Percentiles rank a stretch among this genome's conserved stretches.
phyloP scores from a whole-genome alignment of 768 basidiomycete genomes.

The Tulasnella sp. region DNA sequence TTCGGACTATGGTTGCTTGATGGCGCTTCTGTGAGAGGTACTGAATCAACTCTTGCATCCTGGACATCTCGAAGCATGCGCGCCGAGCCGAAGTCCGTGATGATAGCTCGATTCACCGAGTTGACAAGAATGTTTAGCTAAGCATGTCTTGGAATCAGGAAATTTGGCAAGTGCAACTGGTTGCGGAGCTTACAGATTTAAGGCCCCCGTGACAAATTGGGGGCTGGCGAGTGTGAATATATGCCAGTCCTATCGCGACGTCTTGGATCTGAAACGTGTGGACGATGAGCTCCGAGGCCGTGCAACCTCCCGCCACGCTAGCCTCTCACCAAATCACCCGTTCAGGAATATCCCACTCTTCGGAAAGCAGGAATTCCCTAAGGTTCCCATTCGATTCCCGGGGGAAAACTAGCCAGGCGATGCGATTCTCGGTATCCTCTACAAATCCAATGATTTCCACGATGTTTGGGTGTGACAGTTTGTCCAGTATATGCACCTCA shows the following conservation, averaged over 20 bases:
- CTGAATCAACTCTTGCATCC: background rate
- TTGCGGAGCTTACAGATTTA: background rate
- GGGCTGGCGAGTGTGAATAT: background rate
- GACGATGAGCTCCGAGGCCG: too few species aligned
- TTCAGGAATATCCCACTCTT: background rate
- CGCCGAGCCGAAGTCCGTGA: background rate
- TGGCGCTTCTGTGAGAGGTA: background rate
- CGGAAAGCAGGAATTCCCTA: background rate
- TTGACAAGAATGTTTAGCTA: background rate
- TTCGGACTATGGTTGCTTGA: background rate
- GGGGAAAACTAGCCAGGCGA: background rate
- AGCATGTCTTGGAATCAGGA: background rate
- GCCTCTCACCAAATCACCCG: background rate
- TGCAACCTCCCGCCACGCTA: background rate
- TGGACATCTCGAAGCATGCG: background rate
- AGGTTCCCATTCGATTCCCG: background rate
- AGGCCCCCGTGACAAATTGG: slow-evolving; percentile 7
- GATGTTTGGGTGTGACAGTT: background rate
- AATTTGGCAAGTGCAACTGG: background rate
- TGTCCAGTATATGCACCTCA: background rate
- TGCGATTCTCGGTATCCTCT: background rate
- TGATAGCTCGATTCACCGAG: background rate
- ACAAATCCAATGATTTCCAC: background rate
- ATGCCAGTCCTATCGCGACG: background rate
- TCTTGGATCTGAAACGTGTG: background rate